Evolutionary conservation across 768 basidiomycete species (phyloP), one percentile per base, ranked within the genome.

Genomic region (Russula sp.): DNA sequence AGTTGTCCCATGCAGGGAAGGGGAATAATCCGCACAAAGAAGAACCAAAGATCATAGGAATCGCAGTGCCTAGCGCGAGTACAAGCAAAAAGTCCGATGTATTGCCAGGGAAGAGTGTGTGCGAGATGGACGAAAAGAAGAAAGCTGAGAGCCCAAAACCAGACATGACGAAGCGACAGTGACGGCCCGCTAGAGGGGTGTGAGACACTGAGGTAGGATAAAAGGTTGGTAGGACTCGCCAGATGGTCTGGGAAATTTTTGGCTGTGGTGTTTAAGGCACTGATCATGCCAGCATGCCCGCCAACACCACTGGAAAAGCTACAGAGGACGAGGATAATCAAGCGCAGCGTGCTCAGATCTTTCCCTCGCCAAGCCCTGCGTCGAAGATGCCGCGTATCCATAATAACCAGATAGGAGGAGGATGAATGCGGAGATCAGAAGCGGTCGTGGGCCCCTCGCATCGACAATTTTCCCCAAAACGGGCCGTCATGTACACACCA

Each of bases 391-490:
- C 73, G 18, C 84, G 80, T 55, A 95, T 90, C 90, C 88, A 13
- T 79, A 74, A 73, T 97, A 96, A 18, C 94, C 94, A 2, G 78
- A 65, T 18, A 92, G 75, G 16, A 92, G 81, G 34, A 82, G 76
- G 18, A 85, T 61, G 62, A 84, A 87, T 14, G 85, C 85, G 26
- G 78, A 73, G 14, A 80, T 73, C 28, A 94, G 80, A 0, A 86
- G 83, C 26, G 86, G 83, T 24, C 84, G 81, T 22, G 91, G 92
- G 1, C 93, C 93, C 30, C 79, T 77, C 14, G 74, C 63, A 75
- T 96, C 94, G 5, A 91, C 87, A 18, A 94, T 80, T 85, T 81
- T 4, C 94, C 94, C 85, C 85, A 88, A 55, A 90, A 67, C 24
- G 92, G 92, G 13, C 90, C 91, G 80, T 84, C 63, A 79, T 78